These are phyloP conservation scores for Cyberlindnera samutprakarnensis DNA, from an alignment of 805 yeast species.

Conservation along the genomic window DNA sequence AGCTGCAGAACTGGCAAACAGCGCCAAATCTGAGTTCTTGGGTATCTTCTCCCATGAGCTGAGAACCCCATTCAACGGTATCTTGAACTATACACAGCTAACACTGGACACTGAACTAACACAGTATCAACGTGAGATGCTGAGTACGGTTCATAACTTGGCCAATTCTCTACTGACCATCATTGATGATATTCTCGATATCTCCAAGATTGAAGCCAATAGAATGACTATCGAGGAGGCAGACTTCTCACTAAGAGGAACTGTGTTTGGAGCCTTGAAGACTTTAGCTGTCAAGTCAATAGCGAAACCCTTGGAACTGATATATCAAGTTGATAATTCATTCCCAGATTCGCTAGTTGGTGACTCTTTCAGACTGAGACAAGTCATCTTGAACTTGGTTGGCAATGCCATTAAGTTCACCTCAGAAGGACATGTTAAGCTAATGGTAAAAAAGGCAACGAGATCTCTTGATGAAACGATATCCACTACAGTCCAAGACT, in stretches of 20 bases:
- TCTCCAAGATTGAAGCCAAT: slow-evolving; percentile 89
- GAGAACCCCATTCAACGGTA: slow-evolving; percentile 90
- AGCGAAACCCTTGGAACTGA: slow-evolving; percentile 73
- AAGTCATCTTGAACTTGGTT: slow-evolving; percentile 76
- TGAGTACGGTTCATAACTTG: slow-evolving; percentile 79
- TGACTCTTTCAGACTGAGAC: slow-evolving; percentile 82
- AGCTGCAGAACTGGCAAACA: slow-evolving; percentile 86
- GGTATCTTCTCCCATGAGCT: slow-evolving; percentile 87
- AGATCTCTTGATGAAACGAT: slow-evolving; percentile 18
- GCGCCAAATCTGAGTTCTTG: slow-evolving; percentile 83
- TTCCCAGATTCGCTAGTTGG: slow-evolving; percentile 86
- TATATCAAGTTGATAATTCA: slow-evolving; percentile 76
- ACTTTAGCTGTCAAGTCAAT: slow-evolving; percentile 86
- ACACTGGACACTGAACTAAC: slow-evolving; percentile 84
- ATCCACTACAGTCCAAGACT: slow-evolving; percentile 21
- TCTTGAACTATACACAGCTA: slow-evolving; percentile 86
- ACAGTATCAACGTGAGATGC: slow-evolving; percentile 88
- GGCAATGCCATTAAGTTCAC: slow-evolving; percentile 91
- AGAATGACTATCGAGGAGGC: slow-evolving; percentile 90
- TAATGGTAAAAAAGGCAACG: slow-evolving; percentile 57
- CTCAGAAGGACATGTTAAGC: slow-evolving; percentile 71
- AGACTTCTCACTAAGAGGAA: slow-evolving; percentile 78
- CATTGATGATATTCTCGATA: slow-evolving; percentile 85
- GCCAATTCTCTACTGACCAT: slow-evolving; percentile 82
- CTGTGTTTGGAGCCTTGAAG: slow-evolving; percentile 84